Evolutionary conservation across 2,329 filamentous ascomycete species (phyloP).

Genomic region (Madurella mycetomatis): DNA sequence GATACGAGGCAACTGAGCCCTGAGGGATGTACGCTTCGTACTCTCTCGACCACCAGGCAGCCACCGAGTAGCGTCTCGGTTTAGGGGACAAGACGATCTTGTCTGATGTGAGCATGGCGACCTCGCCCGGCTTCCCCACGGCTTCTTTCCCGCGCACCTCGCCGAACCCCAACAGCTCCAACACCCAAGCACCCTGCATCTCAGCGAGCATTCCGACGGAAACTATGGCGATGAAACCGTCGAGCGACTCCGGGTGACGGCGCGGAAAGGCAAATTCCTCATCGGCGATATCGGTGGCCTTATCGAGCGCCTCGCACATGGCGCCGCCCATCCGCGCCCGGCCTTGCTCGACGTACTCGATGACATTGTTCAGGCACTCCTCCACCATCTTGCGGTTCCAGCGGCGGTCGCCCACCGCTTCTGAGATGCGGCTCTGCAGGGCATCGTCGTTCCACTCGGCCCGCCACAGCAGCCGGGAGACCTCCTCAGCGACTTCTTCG

Average conservation of each 20-base stretch:
- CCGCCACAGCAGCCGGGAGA: conserved; percentile 14
- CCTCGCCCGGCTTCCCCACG: conserved; percentile 1
- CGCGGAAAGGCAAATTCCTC: conserved; percentile 20
- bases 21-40: conserved; percentile 19
- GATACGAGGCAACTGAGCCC: conserved; percentile 9
- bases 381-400: conserved; percentile 22
- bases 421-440: conserved; percentile 14
- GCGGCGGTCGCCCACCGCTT: conserved; percentile 4
- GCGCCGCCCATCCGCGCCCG: conserved; percentile 15
- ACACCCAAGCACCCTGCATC: conserved; percentile 22
- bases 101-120: conserved; percentile 17
- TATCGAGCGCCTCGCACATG: conserved; percentile 22
- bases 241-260: conserved; percentile 16
- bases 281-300: conserved; percentile 18
- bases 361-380: conserved; percentile 18
- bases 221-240: conserved; percentile 24
- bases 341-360: conserved; percentile 20
- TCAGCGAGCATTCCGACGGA: conserved; percentile 21
- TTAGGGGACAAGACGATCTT: conserved; percentile 11
- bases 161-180: conserved; percentile 24
- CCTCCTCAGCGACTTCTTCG: conserved; percentile 11
- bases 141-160: conserved; percentile 12
- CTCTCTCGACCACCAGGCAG: conserved; percentile 18
- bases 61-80: conserved; percentile 9
- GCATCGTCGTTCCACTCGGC: conserved; percentile 18